Evolutionary conservation across 177 flowering plant genomes (phyloP).

Genomic region (Vitis hybrid): DNA sequence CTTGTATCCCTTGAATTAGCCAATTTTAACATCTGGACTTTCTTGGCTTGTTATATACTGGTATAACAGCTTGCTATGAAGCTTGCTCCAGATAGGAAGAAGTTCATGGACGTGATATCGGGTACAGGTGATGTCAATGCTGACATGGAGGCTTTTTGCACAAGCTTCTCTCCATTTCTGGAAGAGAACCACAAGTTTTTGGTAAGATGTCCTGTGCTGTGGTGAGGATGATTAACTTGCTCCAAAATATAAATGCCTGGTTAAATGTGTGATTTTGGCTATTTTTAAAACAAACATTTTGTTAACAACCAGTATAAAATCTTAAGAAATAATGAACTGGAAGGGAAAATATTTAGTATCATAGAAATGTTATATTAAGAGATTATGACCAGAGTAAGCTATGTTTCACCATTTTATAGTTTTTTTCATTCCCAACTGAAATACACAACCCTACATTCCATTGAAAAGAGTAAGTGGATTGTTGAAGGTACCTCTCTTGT

Average conservation of each 20-base stretch:
- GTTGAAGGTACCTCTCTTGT: too few relatives aligned
- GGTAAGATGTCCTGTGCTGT: slow-evolving; percentile 44
- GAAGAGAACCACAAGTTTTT: slow-evolving; percentile 85
- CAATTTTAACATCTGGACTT: background rate
- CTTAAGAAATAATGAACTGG: too few relatives aligned
- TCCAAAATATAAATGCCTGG: background rate
- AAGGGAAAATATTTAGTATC: too few relatives aligned
- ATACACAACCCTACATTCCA: too few relatives aligned
- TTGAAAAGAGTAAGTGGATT: too few relatives aligned
- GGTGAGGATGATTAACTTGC: background rate
- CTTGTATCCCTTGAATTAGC: background rate
- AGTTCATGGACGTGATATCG: slow-evolving; percentile 78
- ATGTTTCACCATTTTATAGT: too few relatives aligned
- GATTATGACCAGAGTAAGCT: too few relatives aligned
- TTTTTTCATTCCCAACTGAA: too few relatives aligned
- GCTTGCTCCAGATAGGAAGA: slow-evolving; percentile 94
- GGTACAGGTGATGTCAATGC: slow-evolving; percentile 53
- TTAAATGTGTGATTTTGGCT: background rate
- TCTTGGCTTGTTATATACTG: slow-evolving; percentile 3
- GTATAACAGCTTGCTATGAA: slow-evolving; percentile 75
- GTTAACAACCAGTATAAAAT: too few relatives aligned
- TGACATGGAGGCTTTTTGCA: slow-evolving; percentile 77
- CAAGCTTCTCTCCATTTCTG: slow-evolving; percentile 65
- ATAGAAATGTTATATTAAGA: too few relatives aligned
- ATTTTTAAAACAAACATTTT: too few relatives aligned